A percentile compares a stretch with the other conserved stretches of the same genome.
Conservation (phyloP, 352 stramenopile genomes). For the Globisporangium takayamanum region DNA sequence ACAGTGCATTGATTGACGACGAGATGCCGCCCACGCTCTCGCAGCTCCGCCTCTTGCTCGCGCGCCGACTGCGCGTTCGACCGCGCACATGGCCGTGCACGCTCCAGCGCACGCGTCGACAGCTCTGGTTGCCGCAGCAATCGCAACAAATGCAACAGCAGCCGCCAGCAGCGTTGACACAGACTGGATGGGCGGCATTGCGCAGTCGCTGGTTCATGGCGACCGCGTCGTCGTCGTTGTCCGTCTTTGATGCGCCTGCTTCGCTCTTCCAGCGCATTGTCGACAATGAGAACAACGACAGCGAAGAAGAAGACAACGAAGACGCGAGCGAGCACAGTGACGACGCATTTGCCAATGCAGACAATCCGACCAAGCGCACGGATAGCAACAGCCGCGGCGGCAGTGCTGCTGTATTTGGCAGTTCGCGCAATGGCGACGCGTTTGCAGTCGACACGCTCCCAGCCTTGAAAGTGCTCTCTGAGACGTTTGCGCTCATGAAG, state of each 20-base stretch:
- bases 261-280: constrained; percentile 4
- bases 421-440: constrained; percentile 17
- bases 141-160: background rate
- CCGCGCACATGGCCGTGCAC: background rate
- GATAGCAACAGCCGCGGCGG: background rate
- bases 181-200: constrained; percentile 1
- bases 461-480: constrained; percentile 66
- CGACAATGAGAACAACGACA: background rate
- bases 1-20: too few relatives aligned
- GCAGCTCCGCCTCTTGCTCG: constrained; percentile 6
- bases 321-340: background rate
- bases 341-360: background rate
- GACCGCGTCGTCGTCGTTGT: constrained; percentile 1
- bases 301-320: background rate
- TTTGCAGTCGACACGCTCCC: constrained; percentile 59
- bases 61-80: constrained; percentile 1
- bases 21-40: constrained; percentile 5
- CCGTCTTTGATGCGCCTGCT: background rate
- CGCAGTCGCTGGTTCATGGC: constrained; percentile 6
- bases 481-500: constrained; percentile 58
- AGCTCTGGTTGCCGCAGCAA: background rate
- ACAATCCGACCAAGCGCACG: background rate
- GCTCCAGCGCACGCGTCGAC: background rate
- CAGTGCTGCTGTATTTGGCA: background rate
- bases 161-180: background rate